phyloP scores from a whole-genome alignment of 1,284 basidiomycete genomes.

The Xerocomus amazonicus region DNA sequence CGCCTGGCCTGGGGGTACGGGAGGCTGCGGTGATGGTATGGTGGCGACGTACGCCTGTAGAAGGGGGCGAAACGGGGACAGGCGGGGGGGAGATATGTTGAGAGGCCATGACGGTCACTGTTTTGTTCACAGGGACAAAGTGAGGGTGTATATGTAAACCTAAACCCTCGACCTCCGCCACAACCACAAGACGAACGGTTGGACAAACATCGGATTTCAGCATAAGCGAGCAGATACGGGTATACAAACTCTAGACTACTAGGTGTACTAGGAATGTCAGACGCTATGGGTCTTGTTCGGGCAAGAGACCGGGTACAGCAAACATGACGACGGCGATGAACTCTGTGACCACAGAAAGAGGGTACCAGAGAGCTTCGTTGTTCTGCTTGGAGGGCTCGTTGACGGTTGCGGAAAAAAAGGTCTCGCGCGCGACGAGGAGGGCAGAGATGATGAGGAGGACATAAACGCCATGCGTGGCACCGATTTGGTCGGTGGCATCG shows the following conservation, averaged over 20 bases:
- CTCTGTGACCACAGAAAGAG: conserved; percentile 43
- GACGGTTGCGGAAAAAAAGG: conserved; percentile 40
- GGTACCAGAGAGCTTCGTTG: conserved; percentile 50
- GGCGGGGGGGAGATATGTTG: conserved; percentile 31
- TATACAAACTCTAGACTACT: neutral
- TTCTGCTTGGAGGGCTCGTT: conserved; percentile 25
- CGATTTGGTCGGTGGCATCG: conserved; percentile 23
- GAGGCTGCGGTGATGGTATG: conserved; percentile 80
- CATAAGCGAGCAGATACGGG: neutral
- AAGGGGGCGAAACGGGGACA: conserved; percentile 39
- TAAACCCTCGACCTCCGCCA: conserved; percentile 27
- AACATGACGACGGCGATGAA: conserved; percentile 41
- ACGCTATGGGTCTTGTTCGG: conserved; percentile 13
- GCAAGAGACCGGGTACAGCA: conserved; percentile 41
- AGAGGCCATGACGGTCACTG: conserved; percentile 22
- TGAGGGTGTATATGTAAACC: conserved; percentile 3
- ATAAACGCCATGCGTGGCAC: conserved; percentile 32
- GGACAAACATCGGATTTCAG: neutral
- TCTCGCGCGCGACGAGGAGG: conserved; percentile 41
- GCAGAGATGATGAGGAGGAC: conserved; percentile 37
- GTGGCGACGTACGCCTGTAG: conserved; percentile 61
- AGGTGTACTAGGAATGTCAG: neutral
- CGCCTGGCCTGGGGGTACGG: conserved; percentile 54
- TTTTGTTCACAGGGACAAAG: too few species aligned
- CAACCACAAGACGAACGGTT: conserved; percentile 23